These are phyloP conservation scores for Fusarium sp. DNA, from an alignment of 2,329 filamentous ascomycete genomes.

Conservation along the genomic window DNA sequence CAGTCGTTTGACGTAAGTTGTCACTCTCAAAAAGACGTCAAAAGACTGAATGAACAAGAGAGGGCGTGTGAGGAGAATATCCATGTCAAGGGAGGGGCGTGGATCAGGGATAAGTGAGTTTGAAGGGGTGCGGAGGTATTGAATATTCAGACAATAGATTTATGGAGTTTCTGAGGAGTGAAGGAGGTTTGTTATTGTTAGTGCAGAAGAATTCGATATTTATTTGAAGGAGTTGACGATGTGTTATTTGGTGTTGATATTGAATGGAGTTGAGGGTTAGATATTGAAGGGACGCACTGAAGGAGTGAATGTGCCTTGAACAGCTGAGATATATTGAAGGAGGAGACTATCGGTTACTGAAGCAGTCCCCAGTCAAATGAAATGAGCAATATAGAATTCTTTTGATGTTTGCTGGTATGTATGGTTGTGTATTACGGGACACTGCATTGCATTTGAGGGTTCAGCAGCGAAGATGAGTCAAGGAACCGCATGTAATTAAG, in stretches of 20 bases:
- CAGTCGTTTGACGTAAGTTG: not conserved
- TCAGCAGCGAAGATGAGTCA: not conserved
- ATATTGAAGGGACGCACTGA: constrained; percentile 6
- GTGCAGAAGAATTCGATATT: constrained; percentile 10
- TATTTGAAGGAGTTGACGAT: constrained; percentile 6
- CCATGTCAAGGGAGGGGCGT: constrained; percentile 27
- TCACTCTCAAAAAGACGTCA: not conserved
- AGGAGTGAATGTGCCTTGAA: not conserved
- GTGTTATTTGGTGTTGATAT: not conserved
- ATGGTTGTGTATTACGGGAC: constrained; percentile 15
- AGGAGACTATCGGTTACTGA: constrained; percentile 3
- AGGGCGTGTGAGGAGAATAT: constrained; percentile 1
- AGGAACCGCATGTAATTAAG: not conserved
- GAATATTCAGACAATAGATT: constrained; percentile 34
- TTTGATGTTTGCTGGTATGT: constrained; percentile 16
- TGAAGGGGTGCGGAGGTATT: constrained; percentile 29
- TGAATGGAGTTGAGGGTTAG: not conserved
- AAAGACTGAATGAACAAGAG: not conserved
- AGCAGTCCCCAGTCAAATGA: not conserved
- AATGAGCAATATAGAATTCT: not conserved
- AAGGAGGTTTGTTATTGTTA: constrained; percentile 13
- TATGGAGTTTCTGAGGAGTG: constrained; percentile 1
- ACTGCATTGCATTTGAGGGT: not conserved
- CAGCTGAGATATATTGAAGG: not conserved
- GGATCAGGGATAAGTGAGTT: constrained; percentile 16